Evolutionary conservation across 169 alveolate species (phyloP), one percentile per base, ranked within the genome.

Genomic region (Besnoitia besnoiti): DNA sequence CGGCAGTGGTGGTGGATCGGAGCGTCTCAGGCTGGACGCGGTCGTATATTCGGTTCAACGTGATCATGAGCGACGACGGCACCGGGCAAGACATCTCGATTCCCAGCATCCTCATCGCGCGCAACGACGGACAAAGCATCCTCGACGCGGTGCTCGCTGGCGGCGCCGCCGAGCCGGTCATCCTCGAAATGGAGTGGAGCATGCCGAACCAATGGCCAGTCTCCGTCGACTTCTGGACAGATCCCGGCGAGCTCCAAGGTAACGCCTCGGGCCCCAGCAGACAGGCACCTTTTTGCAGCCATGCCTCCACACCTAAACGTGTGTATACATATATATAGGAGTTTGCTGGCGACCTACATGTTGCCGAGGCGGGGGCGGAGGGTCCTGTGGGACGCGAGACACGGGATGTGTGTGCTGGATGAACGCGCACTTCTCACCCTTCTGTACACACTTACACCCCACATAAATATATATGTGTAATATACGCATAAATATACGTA

Each of bases 21-120:
- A 90, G 93, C 85, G 51, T 77, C 42, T 77, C 85, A 27, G 92
- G 73, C 62, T 91, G 94, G 94, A 80, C 87, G 37, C 94, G 94
- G n/a, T 79, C 67, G 30, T 51, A 62, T 87, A 92, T 92, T 75
- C 92, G 91, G 76, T 88, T 77, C 88, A 85, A 77, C 77, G 90
- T 92, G 14, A 85, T 92, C 37, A 90, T 90, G 93, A 80, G 90
- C 55, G 93, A 92, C 37, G 94, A 92, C 35, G 94, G 93, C n/a
- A 80, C 90, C 51, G 90, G 79, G 89, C 85, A 80, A 0, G 92
- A 92, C 30, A 92, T 92, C 51, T 49, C 16, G 4, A 92, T 92
- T 27, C 94, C 94, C 0, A 75, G 90, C n/a, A 35, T 92, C 27
- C 92, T 92, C 37, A 85, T 92, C 0, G 61, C 94, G 0, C 35